phyloP scores from a whole-genome alignment of 2,329 filamentous ascomycete genomes.

The Colletotrichum zoysiae region DNA sequence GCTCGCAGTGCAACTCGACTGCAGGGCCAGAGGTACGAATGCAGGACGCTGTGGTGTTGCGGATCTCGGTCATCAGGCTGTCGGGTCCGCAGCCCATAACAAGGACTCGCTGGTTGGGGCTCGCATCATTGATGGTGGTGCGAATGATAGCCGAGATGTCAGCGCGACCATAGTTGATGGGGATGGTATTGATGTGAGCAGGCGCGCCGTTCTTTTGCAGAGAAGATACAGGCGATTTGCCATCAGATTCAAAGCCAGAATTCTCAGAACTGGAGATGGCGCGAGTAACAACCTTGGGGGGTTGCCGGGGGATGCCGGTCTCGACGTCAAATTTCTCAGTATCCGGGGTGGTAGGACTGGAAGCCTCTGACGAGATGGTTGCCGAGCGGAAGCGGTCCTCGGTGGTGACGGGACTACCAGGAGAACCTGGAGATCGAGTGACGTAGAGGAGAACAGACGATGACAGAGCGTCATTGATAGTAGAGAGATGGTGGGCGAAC shows the following conservation, averaged over 20 bases:
- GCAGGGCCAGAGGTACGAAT: constrained; percentile 57
- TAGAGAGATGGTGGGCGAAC: constrained; percentile 53
- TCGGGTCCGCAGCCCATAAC: constrained; percentile 62
- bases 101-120: constrained; percentile 51
- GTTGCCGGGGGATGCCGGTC: constrained; percentile 17
- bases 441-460: constrained; percentile 53
- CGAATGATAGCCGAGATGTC: constrained; percentile 53
- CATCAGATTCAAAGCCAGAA: constrained; percentile 43
- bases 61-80: constrained; percentile 56
- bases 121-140: constrained; percentile 47
- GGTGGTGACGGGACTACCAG: not conserved
- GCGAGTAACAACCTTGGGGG: constrained; percentile 36
- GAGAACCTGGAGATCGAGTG: constrained; percentile 44
- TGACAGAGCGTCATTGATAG: constrained; percentile 48
- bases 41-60: constrained; percentile 55
- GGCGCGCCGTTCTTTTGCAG: constrained; percentile 14
- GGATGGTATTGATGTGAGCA: constrained; percentile 41
- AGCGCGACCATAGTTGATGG: constrained; percentile 52
- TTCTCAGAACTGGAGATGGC: constrained; percentile 42
- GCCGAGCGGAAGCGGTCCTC: constrained; percentile 21
- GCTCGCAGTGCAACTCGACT: constrained; percentile 63
- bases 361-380: constrained; percentile 27
- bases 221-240: constrained; percentile 33
- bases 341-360: constrained; percentile 13
- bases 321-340: constrained; percentile 30